These are phyloP conservation scores for Aspergillus tanneri DNA, from an alignment of 2,329 filamentous ascomycete genomes.

Conservation along the genomic window DNA sequence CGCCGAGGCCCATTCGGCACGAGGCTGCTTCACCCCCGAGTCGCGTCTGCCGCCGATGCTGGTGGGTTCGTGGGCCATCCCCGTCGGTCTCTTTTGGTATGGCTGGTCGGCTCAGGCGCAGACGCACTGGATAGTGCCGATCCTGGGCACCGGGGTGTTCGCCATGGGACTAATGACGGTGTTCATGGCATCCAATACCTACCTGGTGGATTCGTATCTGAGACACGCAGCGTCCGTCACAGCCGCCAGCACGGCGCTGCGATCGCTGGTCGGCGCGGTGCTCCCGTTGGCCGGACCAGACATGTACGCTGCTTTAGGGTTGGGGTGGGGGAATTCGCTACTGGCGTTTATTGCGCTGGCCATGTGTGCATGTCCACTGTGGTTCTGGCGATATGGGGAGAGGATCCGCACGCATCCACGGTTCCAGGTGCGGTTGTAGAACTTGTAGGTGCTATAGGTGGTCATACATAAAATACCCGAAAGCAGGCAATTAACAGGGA, in stretches of 20 bases:
- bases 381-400: conserved; percentile 21
- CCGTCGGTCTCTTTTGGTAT: conserved; percentile 43
- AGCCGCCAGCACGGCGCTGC: conserved; percentile 49
- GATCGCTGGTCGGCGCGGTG: conserved; percentile 53
- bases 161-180: conserved; percentile 33
- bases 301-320: conserved; percentile 60
- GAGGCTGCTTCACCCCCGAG: conserved; percentile 40
- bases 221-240: conserved; percentile 62
- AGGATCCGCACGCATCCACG: conserved; percentile 18
- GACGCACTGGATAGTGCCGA: conserved; percentile 58
- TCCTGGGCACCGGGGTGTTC: conserved; percentile 51
- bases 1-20: conserved; percentile 25
- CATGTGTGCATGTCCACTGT: conserved; percentile 47
- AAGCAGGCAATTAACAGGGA: too few relatives aligned
- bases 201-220: conserved; percentile 63
- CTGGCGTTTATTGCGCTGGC: conserved; percentile 53
- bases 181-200: conserved; percentile 58
- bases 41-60: conserved; percentile 53
- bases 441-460: not conserved
- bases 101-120: conserved; percentile 51
- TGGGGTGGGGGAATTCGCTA: conserved; percentile 60
- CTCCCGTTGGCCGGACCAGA: conserved; percentile 57
- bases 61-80: conserved; percentile 51
- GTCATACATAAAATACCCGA: not conserved
- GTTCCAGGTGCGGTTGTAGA: conserved; percentile 18